These are phyloP conservation scores for Stenogyne calaminthoides DNA, from an alignment of 305 asterid genomes.

Conservation along the genomic window DNA sequence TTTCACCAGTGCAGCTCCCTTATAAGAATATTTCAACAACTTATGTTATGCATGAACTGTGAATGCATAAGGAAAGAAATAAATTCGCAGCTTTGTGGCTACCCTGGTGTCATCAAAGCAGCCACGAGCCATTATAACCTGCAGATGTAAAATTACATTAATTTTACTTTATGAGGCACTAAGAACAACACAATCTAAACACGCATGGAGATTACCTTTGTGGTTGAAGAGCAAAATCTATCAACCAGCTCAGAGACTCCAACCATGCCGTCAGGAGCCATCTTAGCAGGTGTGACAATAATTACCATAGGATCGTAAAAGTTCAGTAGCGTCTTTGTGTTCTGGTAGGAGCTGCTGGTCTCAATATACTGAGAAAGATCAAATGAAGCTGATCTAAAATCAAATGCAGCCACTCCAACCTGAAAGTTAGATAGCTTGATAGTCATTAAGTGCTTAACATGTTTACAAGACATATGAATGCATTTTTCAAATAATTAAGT, in stretches of 20 bases:
- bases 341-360: slow-evolving; percentile 91
- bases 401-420: slow-evolving; percentile 99
- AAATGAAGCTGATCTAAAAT: slow-evolving; percentile 89
- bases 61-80: slow-evolving; percentile 24
- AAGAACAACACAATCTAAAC: slow-evolving; percentile 11
- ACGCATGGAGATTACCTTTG: slow-evolving; percentile 54
- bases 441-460: slow-evolving; percentile 13
- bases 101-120: slow-evolving; percentile 98
- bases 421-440: slow-evolving; percentile 31
- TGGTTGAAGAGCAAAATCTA: slow-evolving; percentile 64
- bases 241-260: slow-evolving; percentile 92
- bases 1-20: slow-evolving; percentile 87
- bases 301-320: slow-evolving; percentile 88
- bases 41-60: slow-evolving; percentile 34
- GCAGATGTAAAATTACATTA: slow-evolving; percentile 35
- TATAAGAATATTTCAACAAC: slow-evolving; percentile 34
- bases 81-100: slow-evolving; percentile 34
- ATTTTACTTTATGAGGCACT: slow-evolving; percentile 28
- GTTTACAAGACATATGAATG: slow-evolving; percentile 13
- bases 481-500: slow-evolving; percentile 9
- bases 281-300: slow-evolving; percentile 82
- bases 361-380: slow-evolving; percentile 97
- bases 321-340: slow-evolving; percentile 84
- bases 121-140: slow-evolving; percentile 82
- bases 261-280: slow-evolving; percentile 88